Conservation (phyloP, 768 basidiomycete genomes). For the Imleria badia region DNA sequence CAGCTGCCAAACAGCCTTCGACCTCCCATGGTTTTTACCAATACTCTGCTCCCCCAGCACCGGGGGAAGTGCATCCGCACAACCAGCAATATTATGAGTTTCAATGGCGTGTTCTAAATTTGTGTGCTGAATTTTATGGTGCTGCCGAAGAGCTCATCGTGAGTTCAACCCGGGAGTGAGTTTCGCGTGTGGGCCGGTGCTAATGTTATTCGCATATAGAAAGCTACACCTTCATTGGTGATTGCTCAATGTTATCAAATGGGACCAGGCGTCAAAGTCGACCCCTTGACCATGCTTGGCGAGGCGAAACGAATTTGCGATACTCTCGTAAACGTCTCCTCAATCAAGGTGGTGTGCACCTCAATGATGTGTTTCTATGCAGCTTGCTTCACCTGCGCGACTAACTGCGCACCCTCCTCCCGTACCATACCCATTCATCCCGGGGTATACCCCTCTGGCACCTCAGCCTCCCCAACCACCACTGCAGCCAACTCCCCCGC, state of each 20-base stretch:
- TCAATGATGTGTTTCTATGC: slow-evolving; percentile 12
- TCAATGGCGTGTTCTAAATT: slow-evolving; percentile 79
- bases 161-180: slow-evolving; percentile 33
- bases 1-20: slow-evolving; percentile 30
- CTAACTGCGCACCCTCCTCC: slow-evolving; percentile 67
- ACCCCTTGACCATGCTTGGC: slow-evolving; percentile 68
- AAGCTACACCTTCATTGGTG: slow-evolving; percentile 63
- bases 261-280: slow-evolving; percentile 66
- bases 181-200: slow-evolving; percentile 2
- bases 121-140: slow-evolving; percentile 84
- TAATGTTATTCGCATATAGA: slow-evolving; percentile 31
- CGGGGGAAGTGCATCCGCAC: slow-evolving; percentile 54
- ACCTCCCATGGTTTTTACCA: slow-evolving; percentile 46
- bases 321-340: slow-evolving; percentile 51
- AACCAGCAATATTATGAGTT: slow-evolving; percentile 84
- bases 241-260: slow-evolving; percentile 80
- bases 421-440: slow-evolving; percentile 49
- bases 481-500: slow-evolving; percentile 37
- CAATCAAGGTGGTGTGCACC: not conserved
- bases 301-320: slow-evolving; percentile 82
- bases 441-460: slow-evolving; percentile 35
- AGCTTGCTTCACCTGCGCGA: slow-evolving; percentile 77
- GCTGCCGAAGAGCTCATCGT: slow-evolving; percentile 84
- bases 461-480: slow-evolving; percentile 32
- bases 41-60: slow-evolving; percentile 39